phyloP scores from a whole-genome alignment of 2,329 filamentous ascomycete species.

The Calonectria honghensis region DNA sequence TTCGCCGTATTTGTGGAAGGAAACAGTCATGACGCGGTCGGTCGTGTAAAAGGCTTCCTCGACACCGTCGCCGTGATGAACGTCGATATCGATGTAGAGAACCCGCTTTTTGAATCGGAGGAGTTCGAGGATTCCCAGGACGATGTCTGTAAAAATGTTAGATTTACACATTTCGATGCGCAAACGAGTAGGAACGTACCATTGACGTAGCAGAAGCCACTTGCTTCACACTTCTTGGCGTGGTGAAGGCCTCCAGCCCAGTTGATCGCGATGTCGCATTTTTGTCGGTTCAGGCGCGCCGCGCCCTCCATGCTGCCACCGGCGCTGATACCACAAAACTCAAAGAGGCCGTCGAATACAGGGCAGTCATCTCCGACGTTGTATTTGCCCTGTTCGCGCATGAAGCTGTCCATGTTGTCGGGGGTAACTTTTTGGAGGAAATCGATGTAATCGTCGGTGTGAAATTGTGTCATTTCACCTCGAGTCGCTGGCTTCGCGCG shows the following conservation, averaged over 20 bases:
- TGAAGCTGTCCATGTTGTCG: slow-evolving; percentile 97
- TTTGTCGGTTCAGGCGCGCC: slow-evolving; percentile 89
- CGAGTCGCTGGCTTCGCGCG: slow-evolving; percentile 90
- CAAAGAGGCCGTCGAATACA: slow-evolving; percentile 97
- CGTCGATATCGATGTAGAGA: slow-evolving; percentile 98
- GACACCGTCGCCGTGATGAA: slow-evolving; percentile 94
- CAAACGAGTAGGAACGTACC: slow-evolving; percentile 71
- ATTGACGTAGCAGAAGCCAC: slow-evolving; percentile 99
- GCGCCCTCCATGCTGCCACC: slow-evolving; percentile 96
- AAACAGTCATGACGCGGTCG: slow-evolving; percentile 93
- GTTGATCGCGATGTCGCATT: slow-evolving; percentile 98
- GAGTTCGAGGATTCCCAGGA: slow-evolving; percentile 94
- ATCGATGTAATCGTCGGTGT: slow-evolving; percentile 96
- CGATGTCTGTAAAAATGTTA: slow-evolving; percentile 81
- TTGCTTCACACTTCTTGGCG: slow-evolving; percentile 96
- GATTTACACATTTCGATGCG: slow-evolving; percentile 2
- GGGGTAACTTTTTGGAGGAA: slow-evolving; percentile 97
- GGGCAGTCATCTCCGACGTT: slow-evolving; percentile 98
- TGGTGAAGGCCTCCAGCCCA: slow-evolving; percentile 99
- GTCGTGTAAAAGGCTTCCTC: slow-evolving; percentile 96
- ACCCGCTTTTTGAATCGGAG: slow-evolving; percentile 93
- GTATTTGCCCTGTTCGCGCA: slow-evolving; percentile 93
- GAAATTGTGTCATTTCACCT: slow-evolving; percentile 94
- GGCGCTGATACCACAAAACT: slow-evolving; percentile 95
- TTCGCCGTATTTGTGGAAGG: slow-evolving; percentile 97